Evolutionary conservation across 495 filamentous ascomycete genomes (phyloP), one percentile per base, ranked within the genome.

Genomic region (Polyplosphaeria fusca): DNA sequence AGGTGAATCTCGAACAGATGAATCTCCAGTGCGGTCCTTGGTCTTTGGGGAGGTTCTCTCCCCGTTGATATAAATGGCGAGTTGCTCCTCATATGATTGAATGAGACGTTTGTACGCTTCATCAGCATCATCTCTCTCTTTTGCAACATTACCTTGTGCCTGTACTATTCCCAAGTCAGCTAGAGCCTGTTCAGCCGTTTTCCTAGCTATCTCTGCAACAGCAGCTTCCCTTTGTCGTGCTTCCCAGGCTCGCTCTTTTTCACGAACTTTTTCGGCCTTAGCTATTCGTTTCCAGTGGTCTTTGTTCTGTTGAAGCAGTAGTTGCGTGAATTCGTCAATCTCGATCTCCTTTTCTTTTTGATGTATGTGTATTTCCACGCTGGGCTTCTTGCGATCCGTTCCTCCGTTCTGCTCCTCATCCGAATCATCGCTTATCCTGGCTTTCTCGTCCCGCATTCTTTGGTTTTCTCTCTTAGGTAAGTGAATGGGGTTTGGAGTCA

Each of bases 111-210:
- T 9, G 26, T 47, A 55, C 4, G 47, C 41, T 19, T 55, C 52
- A 38, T 55, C 16, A 20, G 47, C 20, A 14, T 47, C 47, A n/a
- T 24, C 14, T 23, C 43, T 22, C 18, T 55, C 52, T 38, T 55
- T 30, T 14, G 41, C 30, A 14, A 43, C 52, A 24, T 44, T 55
- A 2, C 25, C 52, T 30, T 55, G 42, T 7, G 32, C 41, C 26
- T 55, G 12, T 3, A 37, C 26, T 2, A 26, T 24, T 4, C 24
- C 52, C 14, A 27, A 27, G 9, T 47, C 41, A 9, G 41, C 52
- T 7, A 22, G 27, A 38, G 47, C 5, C 16, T 43, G 25, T 25
- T 55, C 26, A 18, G 28, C 27, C 7, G 14, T 22, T 43, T 47
- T 47, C 11, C 30, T 16, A 13, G 42, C 24, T 39, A n/a, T 47